Conservation (phyloP, 768 basidiomycete genomes). For the Baorangia bicolor region DNA sequence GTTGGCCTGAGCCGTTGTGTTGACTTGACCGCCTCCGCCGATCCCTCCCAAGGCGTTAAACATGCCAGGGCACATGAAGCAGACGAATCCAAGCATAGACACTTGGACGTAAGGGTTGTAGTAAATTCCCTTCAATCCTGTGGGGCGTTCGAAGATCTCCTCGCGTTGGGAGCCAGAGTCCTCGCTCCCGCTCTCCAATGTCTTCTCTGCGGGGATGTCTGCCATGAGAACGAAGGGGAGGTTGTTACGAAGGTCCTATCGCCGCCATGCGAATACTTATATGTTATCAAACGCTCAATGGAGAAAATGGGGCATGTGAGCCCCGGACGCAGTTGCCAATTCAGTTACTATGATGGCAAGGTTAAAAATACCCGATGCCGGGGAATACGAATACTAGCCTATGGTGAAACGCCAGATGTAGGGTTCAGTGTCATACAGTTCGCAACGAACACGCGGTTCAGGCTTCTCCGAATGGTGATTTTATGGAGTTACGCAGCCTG, state of each 20-base stretch:
- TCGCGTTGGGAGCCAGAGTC: constrained; percentile 27
- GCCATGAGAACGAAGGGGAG: constrained; percentile 10
- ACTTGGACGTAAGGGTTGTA: constrained; percentile 49
- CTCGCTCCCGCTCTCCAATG: constrained; percentile 27
- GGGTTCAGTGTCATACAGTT: neutral
- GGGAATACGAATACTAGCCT: neutral
- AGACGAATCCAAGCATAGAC: constrained; percentile 63
- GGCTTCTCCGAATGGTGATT: neutral
- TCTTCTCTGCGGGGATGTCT: constrained; percentile 18
- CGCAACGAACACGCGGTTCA: neutral
- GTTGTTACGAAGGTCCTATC: neutral
- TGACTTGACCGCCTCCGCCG: constrained; percentile 75
- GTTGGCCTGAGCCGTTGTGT: constrained; percentile 64
- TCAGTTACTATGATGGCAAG: neutral
- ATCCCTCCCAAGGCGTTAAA: constrained; percentile 82
- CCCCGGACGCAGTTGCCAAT: constrained; percentile 14
- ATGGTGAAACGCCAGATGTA: neutral
- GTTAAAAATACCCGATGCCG: neutral
- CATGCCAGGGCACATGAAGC: constrained; percentile 62
- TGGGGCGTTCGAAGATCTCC: constrained; percentile 45
- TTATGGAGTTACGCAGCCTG: neutral
- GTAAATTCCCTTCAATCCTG: constrained; percentile 55
- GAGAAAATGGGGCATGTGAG: constrained; percentile 4
- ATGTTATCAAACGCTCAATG: neutral
- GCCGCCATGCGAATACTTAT: constrained; percentile 15